Evolutionary conservation across 176 grass and related monocot species (phyloP).

Genomic region (Oryza coarctata): DNA sequence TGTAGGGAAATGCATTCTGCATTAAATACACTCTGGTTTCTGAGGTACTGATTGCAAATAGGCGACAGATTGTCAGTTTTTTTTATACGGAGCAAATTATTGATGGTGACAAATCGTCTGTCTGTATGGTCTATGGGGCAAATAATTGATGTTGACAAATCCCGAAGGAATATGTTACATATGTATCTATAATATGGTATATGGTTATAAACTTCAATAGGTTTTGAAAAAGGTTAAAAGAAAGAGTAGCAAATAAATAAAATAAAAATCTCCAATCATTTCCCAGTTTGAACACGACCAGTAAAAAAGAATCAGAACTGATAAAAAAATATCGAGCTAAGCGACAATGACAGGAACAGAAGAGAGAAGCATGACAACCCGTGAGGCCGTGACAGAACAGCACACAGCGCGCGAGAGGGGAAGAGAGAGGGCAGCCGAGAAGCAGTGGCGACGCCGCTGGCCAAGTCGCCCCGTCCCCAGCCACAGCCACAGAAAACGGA

Average conservation of each 20-base stretch:
- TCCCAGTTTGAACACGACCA: background rate
- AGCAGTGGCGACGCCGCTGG: background rate
- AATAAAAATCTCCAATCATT: background rate
- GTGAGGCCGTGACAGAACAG: background rate
- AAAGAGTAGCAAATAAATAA: no score
- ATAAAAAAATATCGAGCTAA: conserved; percentile 17
- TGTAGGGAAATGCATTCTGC: background rate
- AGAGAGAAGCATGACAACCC: background rate
- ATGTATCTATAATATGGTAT: no score
- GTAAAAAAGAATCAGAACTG: background rate
- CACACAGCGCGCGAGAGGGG: background rate
- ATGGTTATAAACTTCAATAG: no score
- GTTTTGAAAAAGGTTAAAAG: no score
- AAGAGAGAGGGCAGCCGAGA: background rate
- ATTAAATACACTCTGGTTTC: no score
- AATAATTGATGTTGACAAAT: no score
- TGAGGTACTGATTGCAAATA: no score
- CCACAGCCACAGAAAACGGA: conserved; percentile 53
- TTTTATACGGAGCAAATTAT: no score
- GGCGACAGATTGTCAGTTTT: no score
- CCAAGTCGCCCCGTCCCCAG: conserved; percentile 8
- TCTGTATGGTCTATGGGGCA: no score
- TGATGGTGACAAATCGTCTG: no score
- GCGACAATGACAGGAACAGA: background rate
- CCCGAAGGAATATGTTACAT: no score